Base-by-base conservation (phyloP, 805 yeast genomes). In the Candida loeiensis region DNA sequence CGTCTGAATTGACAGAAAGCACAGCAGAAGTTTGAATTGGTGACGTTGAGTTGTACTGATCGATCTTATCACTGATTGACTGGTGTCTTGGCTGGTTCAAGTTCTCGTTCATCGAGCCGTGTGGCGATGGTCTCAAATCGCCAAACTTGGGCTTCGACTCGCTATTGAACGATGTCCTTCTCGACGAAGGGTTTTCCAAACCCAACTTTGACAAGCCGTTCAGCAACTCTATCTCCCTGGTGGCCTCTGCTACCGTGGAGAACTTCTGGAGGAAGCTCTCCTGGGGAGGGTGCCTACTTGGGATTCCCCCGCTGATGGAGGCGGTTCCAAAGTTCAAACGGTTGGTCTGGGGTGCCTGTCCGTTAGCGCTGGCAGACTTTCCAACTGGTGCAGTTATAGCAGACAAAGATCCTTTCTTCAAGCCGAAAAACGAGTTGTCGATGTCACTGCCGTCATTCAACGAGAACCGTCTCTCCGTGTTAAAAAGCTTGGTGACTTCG, bases 221-320 rank as follows among this genome's bases (percentile, higher is more conserved):
- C 15, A 73, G 53, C 11, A 72, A 49, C 49, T 80, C 86, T 33
- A 80, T 67, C 48, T 81, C 88, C 50, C 83, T 67, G 0, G 88
- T 81, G 35, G 83, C 82, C 41, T 81, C 86, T 5, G 84, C 82
- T 13, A 81, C 82, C 2, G 78, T 65, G 5, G 82, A 66, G 51
- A 81, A 81, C 58, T 79, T 80, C 46, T 77, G 81, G 45, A 81
- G 61, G 51, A 81, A 81, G 36, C 76, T 66, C 14, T 66, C 73
- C 40, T 62, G 69, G 20, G 70, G 71, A 1, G 73, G 74, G 36
- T 69, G 74, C 44, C 74, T 60, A 41, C 58, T 64, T 25, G 74
- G 71, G 30, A 71, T 69, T 6, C 79, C 80, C 13, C 79, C 81
- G 39, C 79, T 71, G 26, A 80, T 75, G 2, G 84, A 77, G 6